Evolutionary conservation across 1,284 basidiomycete genomes (phyloP).

Genomic region (Gomphus sp.): DNA sequence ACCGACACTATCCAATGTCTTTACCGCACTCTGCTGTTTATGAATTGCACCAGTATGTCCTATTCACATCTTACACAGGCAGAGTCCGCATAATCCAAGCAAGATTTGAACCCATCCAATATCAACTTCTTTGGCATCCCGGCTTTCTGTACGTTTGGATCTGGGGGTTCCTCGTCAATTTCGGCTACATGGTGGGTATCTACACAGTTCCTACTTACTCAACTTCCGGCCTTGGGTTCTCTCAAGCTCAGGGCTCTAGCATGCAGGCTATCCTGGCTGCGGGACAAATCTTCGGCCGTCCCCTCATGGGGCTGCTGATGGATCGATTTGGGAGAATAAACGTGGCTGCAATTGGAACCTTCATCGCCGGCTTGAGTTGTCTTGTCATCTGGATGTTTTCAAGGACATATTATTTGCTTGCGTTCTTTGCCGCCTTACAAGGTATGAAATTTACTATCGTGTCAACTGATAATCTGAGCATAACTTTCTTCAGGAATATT

Average conservation of each 20-base stretch:
- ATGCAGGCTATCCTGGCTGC: constrained; percentile 30
- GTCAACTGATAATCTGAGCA: not conserved
- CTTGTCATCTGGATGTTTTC: constrained; percentile 29
- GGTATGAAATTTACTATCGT: not conserved
- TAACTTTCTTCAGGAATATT: constrained; percentile 15
- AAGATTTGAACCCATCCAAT: constrained; percentile 17
- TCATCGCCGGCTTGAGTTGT: constrained; percentile 26
- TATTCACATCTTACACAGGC: not conserved
- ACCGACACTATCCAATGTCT: not conserved
- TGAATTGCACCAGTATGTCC: not conserved
- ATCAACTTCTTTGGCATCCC: constrained; percentile 19
- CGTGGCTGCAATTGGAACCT: constrained; percentile 25
- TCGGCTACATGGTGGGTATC: constrained; percentile 32
- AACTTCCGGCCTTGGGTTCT: constrained; percentile 25
- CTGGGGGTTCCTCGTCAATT: constrained; percentile 19
- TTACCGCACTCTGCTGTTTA: not conserved
- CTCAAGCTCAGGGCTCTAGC: constrained; percentile 28
- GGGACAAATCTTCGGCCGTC: constrained; percentile 32
- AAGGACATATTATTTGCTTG: not conserved
- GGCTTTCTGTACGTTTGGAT: constrained; percentile 20
- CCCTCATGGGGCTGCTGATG: constrained; percentile 25
- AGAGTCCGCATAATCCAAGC: not conserved
- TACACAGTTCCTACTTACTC: constrained; percentile 32
- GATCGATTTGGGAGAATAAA: constrained; percentile 19
- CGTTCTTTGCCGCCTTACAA: not conserved